phyloP scores from a whole-genome alignment of 2,329 filamentous ascomycete species.

The Cordyceps pruinosa region DNA sequence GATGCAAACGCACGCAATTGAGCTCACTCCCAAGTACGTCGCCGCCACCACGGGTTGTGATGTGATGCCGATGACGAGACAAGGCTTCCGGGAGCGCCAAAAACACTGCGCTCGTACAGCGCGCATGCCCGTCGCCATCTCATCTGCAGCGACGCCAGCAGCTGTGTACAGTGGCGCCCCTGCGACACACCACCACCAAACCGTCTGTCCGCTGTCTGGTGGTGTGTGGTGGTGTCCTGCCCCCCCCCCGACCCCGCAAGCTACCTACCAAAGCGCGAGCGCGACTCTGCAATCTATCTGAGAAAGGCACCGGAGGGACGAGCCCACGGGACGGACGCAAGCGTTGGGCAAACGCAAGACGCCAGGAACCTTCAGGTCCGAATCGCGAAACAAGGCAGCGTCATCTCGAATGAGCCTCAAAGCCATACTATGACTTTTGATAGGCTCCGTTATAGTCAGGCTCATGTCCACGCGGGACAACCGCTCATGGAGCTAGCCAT shows the following conservation, averaged over 20 bases:
- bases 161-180: slow-evolving; percentile 1
- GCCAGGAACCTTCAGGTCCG: background rate
- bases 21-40: background rate
- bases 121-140: background rate
- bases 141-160: slow-evolving; percentile 3
- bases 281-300: slow-evolving; percentile 9
- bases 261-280: background rate
- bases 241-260: background rate
- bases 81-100: background rate
- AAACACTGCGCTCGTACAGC: slow-evolving; percentile 2
- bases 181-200: background rate
- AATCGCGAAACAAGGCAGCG: slow-evolving; percentile 4
- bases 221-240: background rate
- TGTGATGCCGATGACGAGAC: background rate
- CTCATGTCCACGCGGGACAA: slow-evolving; percentile 8
- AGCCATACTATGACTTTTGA: background rate
- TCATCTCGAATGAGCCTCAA: background rate
- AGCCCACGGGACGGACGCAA: background rate
- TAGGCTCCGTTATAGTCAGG: slow-evolving; percentile 5
- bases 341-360: background rate
- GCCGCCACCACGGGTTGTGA: background rate
- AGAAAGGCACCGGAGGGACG: background rate
- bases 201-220: background rate
- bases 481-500: slow-evolving; percentile 3
- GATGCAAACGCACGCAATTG: slow-evolving; percentile 7